Base-by-base conservation (phyloP, 768 basidiomycete genomes). In the Tylopilus plumbeoviolaceoides region DNA sequence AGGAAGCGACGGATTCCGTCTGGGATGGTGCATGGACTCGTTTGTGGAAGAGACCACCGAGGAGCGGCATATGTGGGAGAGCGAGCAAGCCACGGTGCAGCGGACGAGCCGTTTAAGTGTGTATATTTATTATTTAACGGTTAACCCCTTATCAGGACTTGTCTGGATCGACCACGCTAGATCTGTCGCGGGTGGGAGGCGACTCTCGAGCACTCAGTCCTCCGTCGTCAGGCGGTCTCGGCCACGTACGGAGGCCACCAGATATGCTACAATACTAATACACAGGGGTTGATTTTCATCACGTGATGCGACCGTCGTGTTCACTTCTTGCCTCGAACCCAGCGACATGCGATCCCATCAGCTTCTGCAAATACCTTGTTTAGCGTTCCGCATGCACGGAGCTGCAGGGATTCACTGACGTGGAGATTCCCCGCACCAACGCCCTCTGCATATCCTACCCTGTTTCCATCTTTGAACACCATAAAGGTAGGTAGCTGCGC, bases 401-500 rank as follows among this genome's bases (percentile, higher is more conserved):
- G 50, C 33, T 23, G 43, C 47, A 51, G 7, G 21, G 58, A 59
- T 58, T 44, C 47, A 55, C 65, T 53, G 15, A 69, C 65, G 44
- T 60, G 53, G 35, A 68, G 46, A 53, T 60, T 67, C 41, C 53
- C 55, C 30, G 59, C 59, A 45, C 67, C 67, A 47, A 63, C 56
- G 5, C 65, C 67, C 36, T 59, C 63, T 17, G 61, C 52, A 28
- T 42, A 54, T 23, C 66, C 66, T 28, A 66, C 42, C 50, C 48
- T 61, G 54, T 63, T 54, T 25, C 66, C 65, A n/a, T 66, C 64
- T 48, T 66, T 66, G 47, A 66, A 68, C 1, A 68, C 64, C 62
- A 68, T 61, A 23, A 62, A 54, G 2, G 65, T 66, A 7, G 65
- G 65, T 8, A 66, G 49, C 65, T 66, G 7, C n/a, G 11, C 28